Evolutionary conservation across 2,329 filamentous ascomycete genomes (phyloP).

Genomic region (Fusarium nematophilum): DNA sequence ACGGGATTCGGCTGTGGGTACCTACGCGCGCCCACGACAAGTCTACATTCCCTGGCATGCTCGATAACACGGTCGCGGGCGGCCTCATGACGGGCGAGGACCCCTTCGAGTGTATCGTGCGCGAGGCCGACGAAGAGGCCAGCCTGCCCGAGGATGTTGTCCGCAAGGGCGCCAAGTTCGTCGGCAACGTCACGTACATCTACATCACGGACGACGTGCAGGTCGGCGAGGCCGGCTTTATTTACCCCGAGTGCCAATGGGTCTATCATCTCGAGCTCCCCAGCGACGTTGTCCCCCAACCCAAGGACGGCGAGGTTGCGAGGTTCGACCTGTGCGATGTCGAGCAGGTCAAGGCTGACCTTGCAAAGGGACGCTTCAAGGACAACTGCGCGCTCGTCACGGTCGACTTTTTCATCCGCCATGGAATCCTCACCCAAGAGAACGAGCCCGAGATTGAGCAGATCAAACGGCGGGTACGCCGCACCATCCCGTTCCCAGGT

Average conservation of each 20-base stretch:
- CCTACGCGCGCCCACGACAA: slow-evolving; percentile 81
- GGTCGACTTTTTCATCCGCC: slow-evolving; percentile 90
- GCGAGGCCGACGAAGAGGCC: slow-evolving; percentile 92
- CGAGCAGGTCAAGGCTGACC: slow-evolving; percentile 76
- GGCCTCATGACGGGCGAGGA: slow-evolving; percentile 81
- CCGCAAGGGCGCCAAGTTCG: slow-evolving; percentile 65
- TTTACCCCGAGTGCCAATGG: slow-evolving; percentile 93
- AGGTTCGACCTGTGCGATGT: slow-evolving; percentile 83
- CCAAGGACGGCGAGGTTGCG: slow-evolving; percentile 90
- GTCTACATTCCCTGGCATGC: slow-evolving; percentile 88
- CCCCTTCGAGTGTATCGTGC: slow-evolving; percentile 83
- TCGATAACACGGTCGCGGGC: slow-evolving; percentile 94
- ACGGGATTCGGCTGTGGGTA: slow-evolving; percentile 84
- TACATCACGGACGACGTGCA: slow-evolving; percentile 80
- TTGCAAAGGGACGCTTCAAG: slow-evolving; percentile 85
- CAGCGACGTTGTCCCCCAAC: slow-evolving; percentile 73
- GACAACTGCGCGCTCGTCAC: slow-evolving; percentile 89
- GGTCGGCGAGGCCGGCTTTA: slow-evolving; percentile 81
- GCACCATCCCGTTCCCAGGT: slow-evolving; percentile 83
- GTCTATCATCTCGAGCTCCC: slow-evolving; percentile 88
- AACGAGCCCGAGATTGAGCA: slow-evolving; percentile 84
- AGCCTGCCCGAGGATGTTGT: slow-evolving; percentile 78
- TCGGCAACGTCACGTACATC: slow-evolving; percentile 84
- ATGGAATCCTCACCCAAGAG: slow-evolving; percentile 80
- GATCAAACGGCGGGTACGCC: slow-evolving; percentile 80